Percentiles rank a stretch among this genome's conserved stretches.
Evolutionary conservation across 495 filamentous ascomycete genomes (phyloP).

Genomic region (Tuber magnatum): DNA sequence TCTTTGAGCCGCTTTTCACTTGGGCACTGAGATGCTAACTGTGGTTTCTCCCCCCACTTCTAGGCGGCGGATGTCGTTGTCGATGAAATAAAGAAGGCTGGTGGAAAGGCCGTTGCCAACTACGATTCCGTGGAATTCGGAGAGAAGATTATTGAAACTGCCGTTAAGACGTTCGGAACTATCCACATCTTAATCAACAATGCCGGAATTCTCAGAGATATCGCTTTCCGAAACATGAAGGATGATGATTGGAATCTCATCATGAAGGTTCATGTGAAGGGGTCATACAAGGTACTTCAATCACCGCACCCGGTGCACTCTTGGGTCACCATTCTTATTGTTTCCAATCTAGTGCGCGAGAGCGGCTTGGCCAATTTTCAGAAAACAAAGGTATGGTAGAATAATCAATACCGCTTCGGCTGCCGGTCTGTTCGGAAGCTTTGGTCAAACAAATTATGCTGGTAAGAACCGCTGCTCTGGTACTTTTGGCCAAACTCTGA

Average conservation of each 20-base stretch:
- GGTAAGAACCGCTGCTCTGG: slow-evolving; percentile 43
- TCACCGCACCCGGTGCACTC: not conserved
- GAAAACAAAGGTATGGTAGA: slow-evolving; percentile 96
- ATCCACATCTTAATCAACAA: slow-evolving; percentile 97
- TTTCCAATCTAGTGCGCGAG: slow-evolving; percentile 59
- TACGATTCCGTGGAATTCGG: slow-evolving; percentile 96
- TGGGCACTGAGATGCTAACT: not conserved
- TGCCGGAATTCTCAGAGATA: slow-evolving; percentile 89
- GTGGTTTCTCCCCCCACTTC: not conserved
- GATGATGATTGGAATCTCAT: slow-evolving; percentile 95
- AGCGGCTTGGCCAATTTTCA: slow-evolving; percentile 95
- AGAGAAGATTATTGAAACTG: slow-evolving; percentile 92
- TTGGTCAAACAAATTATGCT: slow-evolving; percentile 96
- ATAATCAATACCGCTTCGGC: slow-evolving; percentile 95
- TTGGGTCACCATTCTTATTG: not conserved
- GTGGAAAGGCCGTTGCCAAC: slow-evolving; percentile 95
- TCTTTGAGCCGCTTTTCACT: not conserved
- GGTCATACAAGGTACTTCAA: slow-evolving; percentile 70
- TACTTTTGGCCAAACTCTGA: not conserved
- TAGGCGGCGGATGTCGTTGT: slow-evolving; percentile 94
- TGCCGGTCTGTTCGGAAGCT: slow-evolving; percentile 90
- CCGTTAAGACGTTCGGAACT: slow-evolving; percentile 83
- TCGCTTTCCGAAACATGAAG: slow-evolving; percentile 99
- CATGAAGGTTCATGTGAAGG: slow-evolving; percentile 86
- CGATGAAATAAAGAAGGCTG: slow-evolving; percentile 81